Evolutionary conservation across 306 rosid species (phyloP).

Genomic region (Cicer bijugum): DNA sequence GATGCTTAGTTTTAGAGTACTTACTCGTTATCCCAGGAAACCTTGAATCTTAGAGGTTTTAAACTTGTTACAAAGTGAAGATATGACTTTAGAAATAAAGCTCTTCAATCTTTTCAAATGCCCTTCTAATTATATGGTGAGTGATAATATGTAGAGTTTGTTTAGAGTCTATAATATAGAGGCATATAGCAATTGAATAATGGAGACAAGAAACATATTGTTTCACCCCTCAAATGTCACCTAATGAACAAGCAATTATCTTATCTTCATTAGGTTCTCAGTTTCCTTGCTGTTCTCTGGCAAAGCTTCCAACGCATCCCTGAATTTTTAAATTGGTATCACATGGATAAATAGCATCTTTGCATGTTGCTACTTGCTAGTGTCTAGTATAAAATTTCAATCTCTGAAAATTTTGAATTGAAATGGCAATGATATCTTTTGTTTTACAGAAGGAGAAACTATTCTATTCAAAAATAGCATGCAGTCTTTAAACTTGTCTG

Average conservation of each 20-base stretch:
- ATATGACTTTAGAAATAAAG: too few species aligned
- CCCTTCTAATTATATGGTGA: not conserved
- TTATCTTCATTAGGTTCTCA: not conserved
- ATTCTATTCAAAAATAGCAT: constrained; percentile 17
- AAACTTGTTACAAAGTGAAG: too few species aligned
- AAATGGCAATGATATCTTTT: constrained; percentile 8
- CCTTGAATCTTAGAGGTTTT: too few species aligned
- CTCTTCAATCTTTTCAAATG: too few species aligned
- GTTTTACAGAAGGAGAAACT: constrained; percentile 21
- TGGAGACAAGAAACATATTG: not conserved
- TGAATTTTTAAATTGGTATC: constrained; percentile 4
- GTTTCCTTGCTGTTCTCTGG: not conserved
- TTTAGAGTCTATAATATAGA: not conserved
- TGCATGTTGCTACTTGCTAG: not conserved
- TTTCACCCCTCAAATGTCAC: not conserved
- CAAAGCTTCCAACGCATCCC: constrained; percentile 26
- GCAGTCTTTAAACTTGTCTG: constrained; percentile 13
- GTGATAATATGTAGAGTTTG: not conserved
- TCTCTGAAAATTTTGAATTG: not conserved
- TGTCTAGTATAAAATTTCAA: not conserved
- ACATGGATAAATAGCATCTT: constrained; percentile 32
- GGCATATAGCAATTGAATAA: not conserved
- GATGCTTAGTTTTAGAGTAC: too few species aligned
- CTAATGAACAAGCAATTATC: not conserved
- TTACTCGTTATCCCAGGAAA: too few species aligned